Percentiles rank a stretch among this genome's conserved stretches.
These are phyloP conservation scores for Penicillium nucicola DNA, from an alignment of 495 filamentous ascomycete genomes.

Conservation along the genomic window DNA sequence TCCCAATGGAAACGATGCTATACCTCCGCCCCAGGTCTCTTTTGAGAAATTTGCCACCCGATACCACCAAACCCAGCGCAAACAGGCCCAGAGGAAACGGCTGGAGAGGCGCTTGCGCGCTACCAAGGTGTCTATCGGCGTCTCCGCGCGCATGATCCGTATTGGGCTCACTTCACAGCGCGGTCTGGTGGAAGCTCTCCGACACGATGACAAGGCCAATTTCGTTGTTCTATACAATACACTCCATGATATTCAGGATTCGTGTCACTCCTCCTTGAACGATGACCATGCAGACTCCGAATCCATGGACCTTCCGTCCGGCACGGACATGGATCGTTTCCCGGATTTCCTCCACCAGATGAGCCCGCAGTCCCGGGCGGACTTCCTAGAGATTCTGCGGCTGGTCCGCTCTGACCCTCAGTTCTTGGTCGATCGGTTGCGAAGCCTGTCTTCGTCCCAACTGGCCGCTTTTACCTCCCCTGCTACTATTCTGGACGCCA, in stretches of 20 bases:
- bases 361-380: constrained; percentile 68
- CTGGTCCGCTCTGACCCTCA: constrained; percentile 80
- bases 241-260: constrained; percentile 82
- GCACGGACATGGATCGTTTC: constrained; percentile 38
- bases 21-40: constrained; percentile 26
- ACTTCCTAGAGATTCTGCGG: constrained; percentile 74
- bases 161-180: constrained; percentile 75
- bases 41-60: constrained; percentile 44
- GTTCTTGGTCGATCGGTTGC: constrained; percentile 79
- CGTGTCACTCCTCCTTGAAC: constrained; percentile 64
- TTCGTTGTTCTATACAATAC: constrained; percentile 87
- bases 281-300: constrained; percentile 43
- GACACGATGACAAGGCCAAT: constrained; percentile 81
- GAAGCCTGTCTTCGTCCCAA: constrained; percentile 68
- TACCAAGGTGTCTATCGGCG: constrained; percentile 64
- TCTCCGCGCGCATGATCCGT: constrained; percentile 75
- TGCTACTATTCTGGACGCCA: constrained; percentile 71
- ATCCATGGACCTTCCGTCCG: constrained; percentile 30
- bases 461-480: constrained; percentile 69
- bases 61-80: constrained; percentile 43
- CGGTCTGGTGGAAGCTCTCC: constrained; percentile 83
- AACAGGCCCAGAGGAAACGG: constrained; percentile 37
- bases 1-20: constrained; percentile 17
- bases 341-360: constrained; percentile 78
- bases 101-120: constrained; percentile 42